Base-by-base conservation (phyloP, 805 yeast genomes). In the Ogataea saltuana region DNA sequence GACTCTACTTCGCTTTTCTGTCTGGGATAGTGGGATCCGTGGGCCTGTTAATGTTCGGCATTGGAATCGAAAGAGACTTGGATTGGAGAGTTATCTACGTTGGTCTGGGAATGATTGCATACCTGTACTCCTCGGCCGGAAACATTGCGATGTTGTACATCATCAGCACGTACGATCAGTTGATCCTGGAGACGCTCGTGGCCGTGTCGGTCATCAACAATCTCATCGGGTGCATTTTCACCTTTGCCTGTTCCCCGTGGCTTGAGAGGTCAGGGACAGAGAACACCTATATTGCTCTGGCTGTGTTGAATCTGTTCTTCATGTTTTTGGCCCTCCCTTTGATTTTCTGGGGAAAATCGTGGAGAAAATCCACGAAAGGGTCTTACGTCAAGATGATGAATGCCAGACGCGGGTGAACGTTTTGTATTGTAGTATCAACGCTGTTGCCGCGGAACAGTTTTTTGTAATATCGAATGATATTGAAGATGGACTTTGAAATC, bases 171-270 rank as follows among this genome's bases (percentile, higher is more conserved):
- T 82, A 81, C 51, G 84, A 85, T 1, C 84, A 80, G 31, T 68
- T 81, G 66, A 80, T 81, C 28, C 65, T 81, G 47, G 86, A 81
- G 60, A 77, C 81, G 41, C 74, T 82, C 78, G 84, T 79, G 11
- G 83, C 82, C 26, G 85, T 81, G 13, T 61, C 78, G 5, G 74
- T 82, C 35, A 80, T 82, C 51, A 80, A 80, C 63, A 82, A 82
- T 58, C 61, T 76, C 37, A 70, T 81, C 48, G 84, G 83, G 6
- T 78, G 85, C 55, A 67, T 80, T 28, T 82, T 82, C 57, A 81
- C 87, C 0, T 82, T 82, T 64, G 76, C 79, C 3, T 81, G 87
- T 52, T 78, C 85, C 0, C 70, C 76, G 17, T 81, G 85, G 86
- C 56, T 82, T 11, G 75, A 66, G 6, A 67, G 70, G 4, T 65